Base-by-base conservation (phyloP, 1,139 yeast genomes). In the Protomyces lactucae-debilis region DNA sequence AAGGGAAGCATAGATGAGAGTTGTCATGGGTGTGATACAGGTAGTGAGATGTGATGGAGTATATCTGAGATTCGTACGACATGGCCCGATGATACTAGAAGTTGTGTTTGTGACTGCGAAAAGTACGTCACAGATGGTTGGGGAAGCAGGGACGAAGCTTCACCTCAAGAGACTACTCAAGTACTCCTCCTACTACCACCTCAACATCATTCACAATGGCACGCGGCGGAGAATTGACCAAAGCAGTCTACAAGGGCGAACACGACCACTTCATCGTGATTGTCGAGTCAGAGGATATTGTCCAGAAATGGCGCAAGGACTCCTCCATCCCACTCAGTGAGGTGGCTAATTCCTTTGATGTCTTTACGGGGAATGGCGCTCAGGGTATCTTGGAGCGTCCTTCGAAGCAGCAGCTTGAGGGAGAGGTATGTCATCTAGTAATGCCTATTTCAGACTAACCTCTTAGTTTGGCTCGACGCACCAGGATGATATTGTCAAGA, bases 261-360 rank as follows among this genome's bases (percentile, higher is more conserved):
- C 48, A 43, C 48, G 48, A 43, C 48, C 21, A n/a, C 48, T 43
- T 43, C 25, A 43, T 43, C 12, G 48, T 43, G 14, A 43, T 43
- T 43, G 48, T 43, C 25, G 48, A 43, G 23, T 43, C 85, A 60
- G 73, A 75, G 21, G 82, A 80, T 1, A 78, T 78, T 5, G 80
- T 80, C 45, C 73, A 82, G 12, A 78, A 82, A 57, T 88, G 78
- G 75, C 74, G 76, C 66, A 78, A 79, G 60, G 84, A 84, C 57
- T 80, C 82, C 68, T 73, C 82, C 51, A 75, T 83, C 56, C 88
- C 95, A 48, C 76, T 88, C 69, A 79, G 85, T 12, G 85, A 85
- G 51, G 81, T 86, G 35, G 85, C 87, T 1, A 85, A 86, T 0
- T 79, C 82, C 21, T 87, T 83, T 77, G 83, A 86, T 71, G 81